Conservation (phyloP, 2,329 filamentous ascomycete species). For the Sodiomyces alkalinus region DNA sequence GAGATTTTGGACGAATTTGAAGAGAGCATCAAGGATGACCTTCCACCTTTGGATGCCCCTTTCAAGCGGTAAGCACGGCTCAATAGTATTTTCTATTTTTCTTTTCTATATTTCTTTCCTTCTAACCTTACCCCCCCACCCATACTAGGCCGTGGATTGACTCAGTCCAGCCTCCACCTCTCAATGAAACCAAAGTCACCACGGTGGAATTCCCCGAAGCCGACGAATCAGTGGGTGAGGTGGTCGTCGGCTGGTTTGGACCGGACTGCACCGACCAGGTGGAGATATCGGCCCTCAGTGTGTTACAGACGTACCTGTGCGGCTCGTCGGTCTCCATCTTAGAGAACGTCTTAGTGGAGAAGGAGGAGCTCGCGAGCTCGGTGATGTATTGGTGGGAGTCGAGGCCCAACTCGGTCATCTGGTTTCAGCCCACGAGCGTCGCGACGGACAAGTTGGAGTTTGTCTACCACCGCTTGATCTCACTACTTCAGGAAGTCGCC, state of each 20-base stretch:
- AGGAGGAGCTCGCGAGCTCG: constrained; percentile 78
- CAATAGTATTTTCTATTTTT: too few relatives aligned
- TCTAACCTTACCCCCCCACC: constrained; percentile 2
- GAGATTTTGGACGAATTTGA: constrained; percentile 79
- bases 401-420: constrained; percentile 69
- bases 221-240: constrained; percentile 84
- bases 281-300: constrained; percentile 56
- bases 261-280: constrained; percentile 62
- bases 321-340: constrained; percentile 87
- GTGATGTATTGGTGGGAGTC: constrained; percentile 68
- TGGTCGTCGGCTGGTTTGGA: constrained; percentile 75
- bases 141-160: constrained; percentile 66
- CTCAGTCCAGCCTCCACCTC: constrained; percentile 58
- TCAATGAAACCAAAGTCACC: constrained; percentile 59
- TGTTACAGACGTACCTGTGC: constrained; percentile 73
- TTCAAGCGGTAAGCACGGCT: constrained; percentile 52
- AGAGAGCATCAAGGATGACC: constrained; percentile 65
- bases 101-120: not conserved
- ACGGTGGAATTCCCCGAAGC: constrained; percentile 89
- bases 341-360: constrained; percentile 85
- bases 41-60: constrained; percentile 57
- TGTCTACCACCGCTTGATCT: constrained; percentile 74
- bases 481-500: constrained; percentile 68
- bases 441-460: constrained; percentile 70
- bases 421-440: constrained; percentile 74